Evolutionary conservation across 2,329 filamentous ascomycete genomes (phyloP).

Genomic region (Allantophomopsis cytisporea): DNA sequence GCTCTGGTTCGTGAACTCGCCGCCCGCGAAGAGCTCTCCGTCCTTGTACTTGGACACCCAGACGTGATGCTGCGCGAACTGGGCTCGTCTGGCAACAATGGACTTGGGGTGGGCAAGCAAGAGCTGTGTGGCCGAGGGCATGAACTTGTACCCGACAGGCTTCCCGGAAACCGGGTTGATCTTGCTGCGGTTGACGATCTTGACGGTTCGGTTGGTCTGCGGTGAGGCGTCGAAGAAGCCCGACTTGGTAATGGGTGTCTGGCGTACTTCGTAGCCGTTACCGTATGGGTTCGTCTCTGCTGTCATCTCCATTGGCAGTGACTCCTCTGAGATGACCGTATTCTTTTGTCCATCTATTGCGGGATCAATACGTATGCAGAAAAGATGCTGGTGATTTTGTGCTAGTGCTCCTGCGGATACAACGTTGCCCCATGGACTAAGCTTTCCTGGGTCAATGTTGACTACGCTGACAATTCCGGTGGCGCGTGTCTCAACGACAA

Average conservation of each 20-base stretch:
- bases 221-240: slow-evolving; percentile 29
- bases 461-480: slow-evolving; percentile 47
- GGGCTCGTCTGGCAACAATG: slow-evolving; percentile 82
- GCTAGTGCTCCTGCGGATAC: slow-evolving; percentile 46
- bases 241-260: slow-evolving; percentile 25
- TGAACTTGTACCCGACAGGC: slow-evolving; percentile 74
- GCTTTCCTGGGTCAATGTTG: slow-evolving; percentile 39
- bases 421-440: slow-evolving; percentile 40
- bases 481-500: slow-evolving; percentile 47
- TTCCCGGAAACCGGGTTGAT: slow-evolving; percentile 73
- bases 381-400: slow-evolving; percentile 46
- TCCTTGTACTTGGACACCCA: slow-evolving; percentile 76
- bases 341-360: slow-evolving; percentile 40
- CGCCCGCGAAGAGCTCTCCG: slow-evolving; percentile 18
- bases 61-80: slow-evolving; percentile 75
- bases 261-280: slow-evolving; percentile 34
- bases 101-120: slow-evolving; percentile 71
- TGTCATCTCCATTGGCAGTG: slow-evolving; percentile 28
- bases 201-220: slow-evolving; percentile 55
- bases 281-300: slow-evolving; percentile 34
- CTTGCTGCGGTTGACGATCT: slow-evolving; percentile 72
- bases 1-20: slow-evolving; percentile 18
- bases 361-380: slow-evolving; percentile 39
- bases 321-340: slow-evolving; percentile 38
- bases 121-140: slow-evolving; percentile 66